Evolutionary conservation across 1,139 yeast genomes (phyloP), one percentile per base, ranked within the genome.

Genomic region (Hanseniaspora gamundiae): DNA sequence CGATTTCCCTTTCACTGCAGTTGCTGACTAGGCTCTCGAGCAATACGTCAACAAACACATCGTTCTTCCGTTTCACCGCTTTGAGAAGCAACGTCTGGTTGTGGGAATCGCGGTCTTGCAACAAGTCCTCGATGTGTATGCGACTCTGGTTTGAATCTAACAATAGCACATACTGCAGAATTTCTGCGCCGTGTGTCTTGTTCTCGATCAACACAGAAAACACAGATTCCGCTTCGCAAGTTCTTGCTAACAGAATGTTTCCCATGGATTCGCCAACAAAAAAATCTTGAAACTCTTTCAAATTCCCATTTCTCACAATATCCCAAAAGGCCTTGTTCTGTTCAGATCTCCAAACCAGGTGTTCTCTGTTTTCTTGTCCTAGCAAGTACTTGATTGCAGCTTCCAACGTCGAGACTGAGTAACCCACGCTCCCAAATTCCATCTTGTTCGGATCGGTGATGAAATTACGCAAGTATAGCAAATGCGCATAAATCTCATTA

Each of bases 341-440:
- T 50, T 10, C 20, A n/a, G 39, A 20, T 14, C 10, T 14, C 10
- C 6, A 10, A 6, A 36, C 13, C 29, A 36, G 22, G n/a, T 13
- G 85, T 10, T 17, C 20, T 8, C 19, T 33, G 22, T 33, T 33
- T 33, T 33, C 36, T 16, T 17, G 3, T 33, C 20, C n/a, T 10
- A 33, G 20, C 21, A 33, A 67, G 56, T 82, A 93, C 48, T 66
- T 75, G 7, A 86, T 55, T 0, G 86, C 94, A 0, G 91, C 95
- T 55, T 87, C 95, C 40, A 87, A 66, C 10, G 94, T 85, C 43
- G 94, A 80, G 28, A 87, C 52, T 0, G 80, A 71, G 53, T 80
- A 80, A 0, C 83, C 85, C 6, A 67, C 52, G 21, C 70, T 62
- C 0, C 86, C 87, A 9, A 68, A 58, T 33, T 69, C 54, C 8